Evolutionary conservation across 2,329 filamentous ascomycete species (phyloP), one percentile per base, ranked within the genome.

Genomic region (Fusarium penzigii): DNA sequence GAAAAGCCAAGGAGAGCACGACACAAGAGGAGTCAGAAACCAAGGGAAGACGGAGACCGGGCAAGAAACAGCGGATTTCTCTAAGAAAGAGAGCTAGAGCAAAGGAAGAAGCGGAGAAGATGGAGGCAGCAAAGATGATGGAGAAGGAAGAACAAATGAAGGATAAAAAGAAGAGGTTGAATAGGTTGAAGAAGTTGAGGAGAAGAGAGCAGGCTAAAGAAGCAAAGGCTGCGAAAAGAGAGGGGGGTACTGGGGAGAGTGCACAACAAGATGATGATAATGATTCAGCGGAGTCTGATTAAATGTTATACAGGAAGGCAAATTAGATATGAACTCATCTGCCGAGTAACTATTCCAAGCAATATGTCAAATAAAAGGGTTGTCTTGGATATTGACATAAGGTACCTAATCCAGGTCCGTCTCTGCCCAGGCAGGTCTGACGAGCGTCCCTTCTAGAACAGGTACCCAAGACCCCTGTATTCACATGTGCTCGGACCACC

Each of bases 81-180:
- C 57, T 78, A 49, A 72, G 83, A 51, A 76, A 71, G 50, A 75
- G 72, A 53, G 71, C 72, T 29, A 76, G 75, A 62, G 71, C 66
- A 7, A 70, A 68, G 47, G 72, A 70, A 59, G 72, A 76, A 57
- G 72, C 66, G 51, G 72, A 73, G 29, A 65, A 74, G 51, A 69
- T 65, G 5, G 69, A 65, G 25, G 72, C 67, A 56, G 74, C 72
- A 57, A 70, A 73, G 49, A 60, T 70, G 44, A 57, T 72, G 55
- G 72, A 74, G 16, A 86, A 83, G 68, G 82, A 84, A 63, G 78
- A 83, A 58, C 77, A 79, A 44, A 58, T 84, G 29, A 77, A 74
- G 60, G 81, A 85, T 49, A 86, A 85, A 75, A 84, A 84, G 72
- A 84, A 84, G 70, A 75, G 82, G 58, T 65, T 84, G 57, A 87